These are phyloP conservation scores for Phytophthora megakarya DNA, from an alignment of 352 stramenopile genomes.

Conservation along the genomic window DNA sequence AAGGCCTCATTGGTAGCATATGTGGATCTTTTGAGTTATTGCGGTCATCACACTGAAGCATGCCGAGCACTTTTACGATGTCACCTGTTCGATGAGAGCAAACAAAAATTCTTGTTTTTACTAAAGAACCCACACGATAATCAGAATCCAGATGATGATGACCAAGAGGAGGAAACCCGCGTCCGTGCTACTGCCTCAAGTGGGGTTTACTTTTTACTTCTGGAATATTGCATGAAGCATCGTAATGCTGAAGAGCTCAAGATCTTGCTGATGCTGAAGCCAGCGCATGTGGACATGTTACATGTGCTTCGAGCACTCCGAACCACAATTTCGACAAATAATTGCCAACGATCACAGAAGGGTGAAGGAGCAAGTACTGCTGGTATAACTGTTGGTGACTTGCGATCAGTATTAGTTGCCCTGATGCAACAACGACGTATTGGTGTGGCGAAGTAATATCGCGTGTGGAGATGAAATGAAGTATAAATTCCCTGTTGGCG, in stretches of 20 bases:
- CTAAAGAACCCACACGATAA: slow-evolving; percentile 22
- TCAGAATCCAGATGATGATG: slow-evolving; percentile 24
- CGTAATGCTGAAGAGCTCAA: slow-evolving; percentile 53
- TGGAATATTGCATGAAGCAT: slow-evolving; percentile 67
- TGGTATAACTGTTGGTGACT: slow-evolving; percentile 50
- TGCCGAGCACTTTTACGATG: slow-evolving; percentile 63
- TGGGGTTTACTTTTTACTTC: slow-evolving; percentile 67
- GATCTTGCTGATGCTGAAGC: slow-evolving; percentile 55
- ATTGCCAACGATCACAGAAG: slow-evolving; percentile 8
- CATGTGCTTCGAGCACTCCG: slow-evolving; percentile 62
- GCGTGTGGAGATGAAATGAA: too few species aligned
- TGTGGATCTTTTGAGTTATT: slow-evolving; percentile 58
- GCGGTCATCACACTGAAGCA: slow-evolving; percentile 57
- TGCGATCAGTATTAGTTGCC: slow-evolving; percentile 47
- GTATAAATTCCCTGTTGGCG: too few species aligned
- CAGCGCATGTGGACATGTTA: slow-evolving; percentile 57
- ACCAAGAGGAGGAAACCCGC: slow-evolving; percentile 15
- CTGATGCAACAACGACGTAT: slow-evolving; percentile 47
- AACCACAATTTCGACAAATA: slow-evolving; percentile 24
- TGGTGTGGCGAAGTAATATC: slow-evolving; percentile 21
- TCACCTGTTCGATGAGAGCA: slow-evolving; percentile 67
- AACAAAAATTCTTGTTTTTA: slow-evolving; percentile 41
- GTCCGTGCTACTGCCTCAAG: slow-evolving; percentile 19
- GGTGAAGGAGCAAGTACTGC: slow-evolving; percentile 9
- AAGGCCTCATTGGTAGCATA: slow-evolving; percentile 63